A percentile compares a stretch with the other conserved stretches of the same genome.
These are phyloP conservation scores for Madurella fahalii DNA, from an alignment of 2,329 filamentous ascomycete genomes.

Conservation along the genomic window DNA sequence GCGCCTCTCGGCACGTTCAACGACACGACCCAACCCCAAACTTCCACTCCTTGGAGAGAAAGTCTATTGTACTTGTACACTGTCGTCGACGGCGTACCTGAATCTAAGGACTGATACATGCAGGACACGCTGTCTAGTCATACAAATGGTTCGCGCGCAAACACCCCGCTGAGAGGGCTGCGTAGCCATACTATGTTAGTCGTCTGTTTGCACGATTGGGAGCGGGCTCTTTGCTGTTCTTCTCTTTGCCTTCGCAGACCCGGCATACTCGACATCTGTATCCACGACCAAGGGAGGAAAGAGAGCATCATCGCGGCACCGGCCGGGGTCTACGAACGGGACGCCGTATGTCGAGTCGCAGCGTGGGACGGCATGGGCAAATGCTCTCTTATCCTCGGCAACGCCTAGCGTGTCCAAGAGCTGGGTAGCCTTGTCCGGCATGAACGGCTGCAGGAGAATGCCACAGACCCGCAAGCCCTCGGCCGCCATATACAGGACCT, in stretches of 20 bases:
- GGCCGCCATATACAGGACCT: slow-evolving; percentile 63
- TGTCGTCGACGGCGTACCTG: slow-evolving; percentile 6
- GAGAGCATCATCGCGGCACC: slow-evolving; percentile 39
- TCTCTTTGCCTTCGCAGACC: not conserved
- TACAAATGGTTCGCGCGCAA: slow-evolving; percentile 5
- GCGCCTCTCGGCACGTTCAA: too few relatives aligned
- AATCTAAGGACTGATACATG: not conserved
- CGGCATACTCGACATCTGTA: slow-evolving; percentile 5
- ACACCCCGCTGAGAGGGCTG: not conserved
- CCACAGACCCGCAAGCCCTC: slow-evolving; percentile 76
- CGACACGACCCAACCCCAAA: not conserved
- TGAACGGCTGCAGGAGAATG: slow-evolving; percentile 86
- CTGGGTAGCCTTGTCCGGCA: slow-evolving; percentile 70
- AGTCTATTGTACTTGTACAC: slow-evolving; percentile 4
- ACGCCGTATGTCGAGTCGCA: slow-evolving; percentile 67
- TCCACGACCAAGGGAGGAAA: slow-evolving; percentile 51
- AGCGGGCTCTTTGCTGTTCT: slow-evolving; percentile 15
- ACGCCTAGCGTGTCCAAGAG: slow-evolving; percentile 80
- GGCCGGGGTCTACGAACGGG: slow-evolving; percentile 32
- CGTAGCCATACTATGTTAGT: not conserved
- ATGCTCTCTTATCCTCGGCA: slow-evolving; percentile 53
- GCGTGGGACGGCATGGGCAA: slow-evolving; percentile 58
- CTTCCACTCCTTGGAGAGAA: not conserved
- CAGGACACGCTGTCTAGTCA: slow-evolving; percentile 1
- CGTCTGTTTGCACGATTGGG: slow-evolving; percentile 29